Evolutionary conservation across 441 rosid genomes (phyloP), one percentile per base, ranked within the genome.

Genomic region (Gossypium gossypioides): DNA sequence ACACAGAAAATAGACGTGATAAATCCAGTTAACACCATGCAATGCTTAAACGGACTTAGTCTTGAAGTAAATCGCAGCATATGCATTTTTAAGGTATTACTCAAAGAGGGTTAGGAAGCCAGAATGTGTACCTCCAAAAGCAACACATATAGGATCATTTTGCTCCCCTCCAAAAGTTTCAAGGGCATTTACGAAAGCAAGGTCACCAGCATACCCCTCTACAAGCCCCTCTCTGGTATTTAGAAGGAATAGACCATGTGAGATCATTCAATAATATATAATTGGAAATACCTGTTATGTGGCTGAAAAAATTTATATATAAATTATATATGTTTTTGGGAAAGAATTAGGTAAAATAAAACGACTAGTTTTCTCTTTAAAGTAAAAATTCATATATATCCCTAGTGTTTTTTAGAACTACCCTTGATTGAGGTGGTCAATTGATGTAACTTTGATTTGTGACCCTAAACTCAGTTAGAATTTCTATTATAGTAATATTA

Each of bases 91-190:
- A 54, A 25, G 15, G 25, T 18, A 52, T 51, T 27, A 48, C 18
- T 22, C 56, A 24, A 37, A 44, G 42, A 50, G 21, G 4, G 13
- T 22, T 9, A 37, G 34, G 44, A 60, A 69, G 69, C 44, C 8
- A 71, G 34, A 57, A 57, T 48, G 34, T 69, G 4, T 74, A 96
- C 98, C 97, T 83, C 99, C 99, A 77, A 96, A 90, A 76, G 99
- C 97, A 82, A 91, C 86, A 83, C 97, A 84, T 24, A 93, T 82
- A 48, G 96, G 97, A 82, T 96, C 98, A 80, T 85, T 87, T 75
- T 91, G 98, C 60, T 96, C 98, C 25, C 98, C 97, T 16, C 98
- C 97, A 79, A 96, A 96, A 76, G 86, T 77, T 85, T 96, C 99
- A 68, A 96, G 86, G 68, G 98, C 91, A 86, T 89, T 91, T 55